phyloP scores from a whole-genome alignment of 2,329 filamentous ascomycete species.

The Penicillium sumatraense region DNA sequence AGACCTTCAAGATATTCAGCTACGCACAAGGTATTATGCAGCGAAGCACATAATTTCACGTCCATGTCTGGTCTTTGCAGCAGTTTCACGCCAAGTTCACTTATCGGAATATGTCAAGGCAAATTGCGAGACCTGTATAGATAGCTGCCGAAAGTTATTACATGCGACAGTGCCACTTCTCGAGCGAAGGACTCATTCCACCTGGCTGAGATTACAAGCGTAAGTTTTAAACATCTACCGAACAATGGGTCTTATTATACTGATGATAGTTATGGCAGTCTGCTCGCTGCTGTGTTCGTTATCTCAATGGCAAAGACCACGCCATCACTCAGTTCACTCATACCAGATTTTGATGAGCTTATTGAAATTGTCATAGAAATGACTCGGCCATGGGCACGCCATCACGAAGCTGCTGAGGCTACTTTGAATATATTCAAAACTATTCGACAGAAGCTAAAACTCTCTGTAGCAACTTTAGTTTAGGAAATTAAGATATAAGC shows the following conservation, averaged over 20 bases:
- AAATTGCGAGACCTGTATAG: constrained; percentile 20
- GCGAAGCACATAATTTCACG: constrained; percentile 23
- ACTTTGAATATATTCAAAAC: constrained; percentile 21
- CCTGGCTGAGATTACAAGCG: constrained; percentile 21
- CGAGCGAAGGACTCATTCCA: constrained; percentile 16
- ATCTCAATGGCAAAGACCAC: constrained; percentile 22
- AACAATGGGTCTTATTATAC: neutral
- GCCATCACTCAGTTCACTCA: constrained; percentile 14
- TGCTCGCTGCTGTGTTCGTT: constrained; percentile 21
- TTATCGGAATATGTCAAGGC: constrained; percentile 13
- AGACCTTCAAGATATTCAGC: constrained; percentile 16
- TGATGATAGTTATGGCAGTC: neutral
- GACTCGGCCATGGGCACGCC: constrained; percentile 16
- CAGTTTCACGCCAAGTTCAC: constrained; percentile 6
- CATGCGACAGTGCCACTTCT: constrained; percentile 13
- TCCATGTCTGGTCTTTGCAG: constrained; percentile 19
- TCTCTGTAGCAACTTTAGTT: constrained; percentile 1
- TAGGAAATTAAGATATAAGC: neutral
- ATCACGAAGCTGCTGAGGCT: constrained; percentile 18
- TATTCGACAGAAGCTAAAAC: constrained; percentile 19
- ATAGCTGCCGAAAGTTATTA: constrained; percentile 22
- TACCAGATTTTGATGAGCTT: constrained; percentile 20
- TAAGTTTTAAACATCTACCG: constrained; percentile 1
- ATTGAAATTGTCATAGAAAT: constrained; percentile 16
- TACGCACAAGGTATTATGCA: constrained; percentile 20